Base-by-base conservation (phyloP, 2,329 filamentous ascomycete species). In the Blastomyces percursus region DNA sequence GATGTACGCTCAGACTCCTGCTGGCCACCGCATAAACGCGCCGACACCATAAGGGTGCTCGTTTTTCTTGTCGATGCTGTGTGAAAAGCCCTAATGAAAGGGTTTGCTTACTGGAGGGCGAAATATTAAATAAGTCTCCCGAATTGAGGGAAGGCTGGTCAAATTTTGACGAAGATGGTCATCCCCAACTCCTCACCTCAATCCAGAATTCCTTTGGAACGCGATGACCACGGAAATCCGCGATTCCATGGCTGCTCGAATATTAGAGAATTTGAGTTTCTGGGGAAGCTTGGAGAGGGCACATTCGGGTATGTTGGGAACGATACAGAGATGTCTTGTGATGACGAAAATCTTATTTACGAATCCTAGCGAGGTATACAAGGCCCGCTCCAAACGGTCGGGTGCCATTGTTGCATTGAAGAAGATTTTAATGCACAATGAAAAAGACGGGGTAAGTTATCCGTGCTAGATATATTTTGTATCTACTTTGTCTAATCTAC, bases 351-450 rank as follows among this genome's bases (percentile, higher is more conserved):
- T 24, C n/a, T 42, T 40, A 57, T 57, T 38, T 27, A 40, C 54
- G 21, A n/a, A 38, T 57, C 14, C 35, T 66, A 89, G 87, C 68
- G 91, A 97, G 78, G 94, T 97, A 48, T 91, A 96, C 75, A 94
- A 93, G 71, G 94, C 91, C 65, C 84, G 84, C 65, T 91, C 89
- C 35, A 87, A 85, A 70, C 88, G 83, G 70, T 89, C 86, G 1
- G 88, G 89, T 61, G 82, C 84, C 30, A 76, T 93, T 55, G 89
- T 96, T 64, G 94, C 94, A 3, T 77, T 99, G 71, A 99, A 99
- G 80, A 97, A 97, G 82, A 99, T 99, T 68, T 85, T 99, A 67
- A 96, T 97, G 90, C 94, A 97, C 75, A 96, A 97, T 75, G 94
- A 99, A 79, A 97, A 96, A 75, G 94, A 99, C 76, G 94, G 94